phyloP scores from a whole-genome alignment of 768 basidiomycete species.

The Suillus lakei region DNA sequence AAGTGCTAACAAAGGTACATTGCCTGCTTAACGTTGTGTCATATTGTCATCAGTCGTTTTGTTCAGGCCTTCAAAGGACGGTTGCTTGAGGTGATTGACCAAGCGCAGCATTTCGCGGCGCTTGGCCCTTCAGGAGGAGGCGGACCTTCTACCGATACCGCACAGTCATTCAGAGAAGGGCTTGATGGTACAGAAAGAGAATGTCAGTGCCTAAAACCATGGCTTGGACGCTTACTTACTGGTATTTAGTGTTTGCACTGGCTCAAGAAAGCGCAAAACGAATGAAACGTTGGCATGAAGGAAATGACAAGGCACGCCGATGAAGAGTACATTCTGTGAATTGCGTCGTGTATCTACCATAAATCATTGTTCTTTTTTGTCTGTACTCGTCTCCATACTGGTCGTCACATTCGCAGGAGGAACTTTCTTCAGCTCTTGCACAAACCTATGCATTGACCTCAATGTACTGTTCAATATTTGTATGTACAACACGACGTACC shows the following conservation, averaged over 20 bases:
- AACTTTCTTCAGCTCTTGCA: constrained; percentile 59
- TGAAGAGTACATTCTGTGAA: constrained; percentile 29
- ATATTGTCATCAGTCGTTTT: constrained; percentile 12
- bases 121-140: constrained; percentile 62
- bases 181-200: constrained; percentile 93
- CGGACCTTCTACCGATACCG: constrained; percentile 57
- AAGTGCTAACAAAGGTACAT: constrained; percentile 67
- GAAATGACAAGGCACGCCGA: constrained; percentile 57
- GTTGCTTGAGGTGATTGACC: constrained; percentile 79
- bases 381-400: constrained; percentile 11
- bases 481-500: constrained; percentile 47
- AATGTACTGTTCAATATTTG: constrained; percentile 4
- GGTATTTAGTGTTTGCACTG: constrained; percentile 71
- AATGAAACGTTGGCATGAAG: constrained; percentile 87
- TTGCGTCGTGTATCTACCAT: constrained; percentile 6
- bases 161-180: constrained; percentile 86
- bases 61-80: constrained; percentile 76
- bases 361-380: constrained; percentile 32
- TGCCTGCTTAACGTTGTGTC: constrained; percentile 13
- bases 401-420: constrained; percentile 21
- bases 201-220: constrained; percentile 53
- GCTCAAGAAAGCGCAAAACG: constrained; percentile 82
- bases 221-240: constrained; percentile 14
- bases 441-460: constrained; percentile 53
- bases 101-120: constrained; percentile 87